Evolutionary conservation across 1,284 basidiomycete species (phyloP).

Genomic region (Naganishia sp.): DNA sequence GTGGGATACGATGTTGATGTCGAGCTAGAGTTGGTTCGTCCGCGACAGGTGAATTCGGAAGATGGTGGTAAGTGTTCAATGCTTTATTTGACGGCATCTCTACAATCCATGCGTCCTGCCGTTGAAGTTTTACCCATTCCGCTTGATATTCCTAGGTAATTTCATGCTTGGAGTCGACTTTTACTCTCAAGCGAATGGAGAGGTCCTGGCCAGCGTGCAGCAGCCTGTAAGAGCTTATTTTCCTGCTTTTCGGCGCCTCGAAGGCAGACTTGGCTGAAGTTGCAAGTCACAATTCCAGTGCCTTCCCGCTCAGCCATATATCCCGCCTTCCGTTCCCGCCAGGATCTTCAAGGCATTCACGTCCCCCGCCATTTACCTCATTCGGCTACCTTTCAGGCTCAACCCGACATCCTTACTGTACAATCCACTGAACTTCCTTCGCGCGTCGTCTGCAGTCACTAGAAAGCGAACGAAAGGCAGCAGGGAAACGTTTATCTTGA

Average conservation of each 20-base stretch:
- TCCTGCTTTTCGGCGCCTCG: too few species aligned
- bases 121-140: not conserved
- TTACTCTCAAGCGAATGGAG: conserved; percentile 13
- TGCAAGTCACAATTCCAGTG: conserved; percentile 9
- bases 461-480: not conserved
- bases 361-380: conserved; percentile 16
- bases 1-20: conserved; percentile 53
- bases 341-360: conserved; percentile 13
- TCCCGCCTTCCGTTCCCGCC: conserved; percentile 5
- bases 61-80: conserved; percentile 1
- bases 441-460: not conserved
- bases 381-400: conserved; percentile 14
- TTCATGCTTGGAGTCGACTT: conserved; percentile 52
- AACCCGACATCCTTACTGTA: conserved; percentile 16
- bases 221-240: conserved; percentile 1
- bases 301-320: conserved; percentile 31
- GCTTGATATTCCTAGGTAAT: conserved; percentile 41
- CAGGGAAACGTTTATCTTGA: conserved; percentile 28
- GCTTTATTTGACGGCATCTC: not conserved
- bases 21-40: conserved; percentile 52
- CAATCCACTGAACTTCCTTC: conserved; percentile 22
- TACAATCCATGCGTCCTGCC: not conserved
- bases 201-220: conserved; percentile 1
- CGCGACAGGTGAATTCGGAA: conserved; percentile 34
- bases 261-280: not conserved